Base-by-base conservation (phyloP, 2,329 filamentous ascomycete species). In the Aspergillus uvarum region DNA sequence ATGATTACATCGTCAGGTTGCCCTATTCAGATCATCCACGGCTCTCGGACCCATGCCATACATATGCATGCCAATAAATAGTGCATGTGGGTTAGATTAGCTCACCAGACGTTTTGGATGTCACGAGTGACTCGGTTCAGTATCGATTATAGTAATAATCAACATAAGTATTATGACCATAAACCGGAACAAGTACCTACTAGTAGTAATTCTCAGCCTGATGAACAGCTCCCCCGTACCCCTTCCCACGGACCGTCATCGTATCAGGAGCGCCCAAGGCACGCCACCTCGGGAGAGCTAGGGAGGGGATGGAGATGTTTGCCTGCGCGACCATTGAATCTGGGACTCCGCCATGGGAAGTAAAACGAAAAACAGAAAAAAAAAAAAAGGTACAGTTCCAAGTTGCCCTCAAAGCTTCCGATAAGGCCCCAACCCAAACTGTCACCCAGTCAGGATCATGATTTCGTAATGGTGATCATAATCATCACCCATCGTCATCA, bases 211-310 rank as follows among this genome's bases (percentile, higher is more conserved):
- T 21, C 19, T 52, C 38, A 38, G 51, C 51, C 38, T 52, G 51
- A 35, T 35, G 51, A 35, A n/a, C 51, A 31, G 16, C n/a, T 38
- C 14, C 12, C 32, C 38, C 16, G 6, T 19, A 16, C 3, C n/a
- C 38, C 38, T 44, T 4, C 6, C 16, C 11, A 29, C 38, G 38
- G 29, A 26, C 42, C 53, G 24, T 47, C 52, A 16, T 10, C 32
- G 52, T 54, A 54, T 54, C 52, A 54, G 52, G 24, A 24, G 53
- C 42, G 53, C 53, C 44, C 31, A 44, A n/a, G 24, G 53, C 42
- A 42, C 24, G 42, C 42, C 51, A 31, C 42, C 42, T 24, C 42
- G 53, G 42, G 31, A 32, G 42, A 22, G 14, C 44, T 50, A n/a
- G 29, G 24, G 24, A 49, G 19, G n/a, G 6, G 24, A 48, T 48